Evolutionary conservation across 2,329 filamentous ascomycete genomes (phyloP).

Genomic region (Trichoderma aggressivum): DNA sequence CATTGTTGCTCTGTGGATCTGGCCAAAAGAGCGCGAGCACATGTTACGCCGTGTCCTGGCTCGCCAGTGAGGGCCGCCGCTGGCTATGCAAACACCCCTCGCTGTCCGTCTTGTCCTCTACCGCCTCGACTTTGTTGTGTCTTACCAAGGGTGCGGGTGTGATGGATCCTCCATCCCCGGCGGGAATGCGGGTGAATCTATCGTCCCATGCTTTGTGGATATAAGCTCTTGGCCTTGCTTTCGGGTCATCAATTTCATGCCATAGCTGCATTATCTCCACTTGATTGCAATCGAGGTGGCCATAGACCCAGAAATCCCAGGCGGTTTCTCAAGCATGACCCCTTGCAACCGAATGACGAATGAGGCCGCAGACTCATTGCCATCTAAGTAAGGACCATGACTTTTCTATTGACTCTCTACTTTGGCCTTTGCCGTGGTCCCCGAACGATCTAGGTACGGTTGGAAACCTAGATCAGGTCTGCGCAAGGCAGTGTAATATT

Average conservation of each 20-base stretch:
- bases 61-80: conserved; percentile 9
- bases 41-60: conserved; percentile 9
- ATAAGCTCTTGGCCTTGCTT: neutral
- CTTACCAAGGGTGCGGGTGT: conserved; percentile 5
- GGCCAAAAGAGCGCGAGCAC: neutral
- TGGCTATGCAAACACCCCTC: conserved; percentile 20
- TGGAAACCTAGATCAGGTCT: neutral
- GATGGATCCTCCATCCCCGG: neutral
- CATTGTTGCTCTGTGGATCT: neutral
- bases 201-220: neutral
- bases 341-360: neutral
- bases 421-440: neutral
- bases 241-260: neutral
- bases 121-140: conserved; percentile 4
- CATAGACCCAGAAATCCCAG: neutral
- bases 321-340: neutral
- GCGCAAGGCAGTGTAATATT: neutral
- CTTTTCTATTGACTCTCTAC: neutral
- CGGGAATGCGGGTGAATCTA: neutral
- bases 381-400: neutral
- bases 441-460: too few relatives aligned
- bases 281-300: neutral
- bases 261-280: neutral
- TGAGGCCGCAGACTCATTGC: neutral
- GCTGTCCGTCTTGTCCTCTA: conserved; percentile 14